Evolutionary conservation across 164 flowering plant genomes (phyloP).

Genomic region (Euptelea pleiosperma): DNA sequence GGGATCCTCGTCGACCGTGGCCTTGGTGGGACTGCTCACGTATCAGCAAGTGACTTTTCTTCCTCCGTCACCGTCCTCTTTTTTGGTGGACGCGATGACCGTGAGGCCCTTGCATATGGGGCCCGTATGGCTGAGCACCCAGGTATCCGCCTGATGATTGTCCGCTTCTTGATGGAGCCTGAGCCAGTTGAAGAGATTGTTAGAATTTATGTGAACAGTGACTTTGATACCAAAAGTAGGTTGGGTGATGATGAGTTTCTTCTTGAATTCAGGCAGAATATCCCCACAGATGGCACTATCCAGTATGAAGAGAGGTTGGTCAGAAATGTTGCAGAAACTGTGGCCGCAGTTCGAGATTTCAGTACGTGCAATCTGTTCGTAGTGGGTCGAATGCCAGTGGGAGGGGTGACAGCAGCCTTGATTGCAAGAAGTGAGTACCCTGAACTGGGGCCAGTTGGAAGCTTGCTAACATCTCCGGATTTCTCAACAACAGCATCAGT

Average conservation of each 20-base stretch:
- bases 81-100: constrained; percentile 62
- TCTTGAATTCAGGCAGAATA: constrained; percentile 26
- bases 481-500: constrained; percentile 57
- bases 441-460: constrained; percentile 72
- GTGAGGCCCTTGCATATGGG: constrained; percentile 61
- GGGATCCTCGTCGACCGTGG: constrained; percentile 62
- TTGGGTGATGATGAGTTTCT: constrained; percentile 34
- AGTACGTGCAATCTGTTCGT: constrained; percentile 41
- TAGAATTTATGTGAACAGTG: constrained; percentile 11
- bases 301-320: constrained; percentile 33
- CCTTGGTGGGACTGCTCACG: constrained; percentile 50
- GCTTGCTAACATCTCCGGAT: constrained; percentile 40
- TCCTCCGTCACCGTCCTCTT: constrained; percentile 38
- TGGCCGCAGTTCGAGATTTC: constrained; percentile 15
- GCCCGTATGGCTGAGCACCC: constrained; percentile 70
- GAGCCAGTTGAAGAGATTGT: constrained; percentile 17
- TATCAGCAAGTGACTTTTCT: constrained; percentile 43
- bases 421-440: constrained; percentile 38
- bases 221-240: neutral
- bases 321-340: constrained; percentile 21
- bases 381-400: constrained; percentile 47
- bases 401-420: constrained; percentile 21
- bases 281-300: constrained; percentile 15
- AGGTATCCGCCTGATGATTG: constrained; percentile 37
- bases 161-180: constrained; percentile 17